Conservation (phyloP, 2,329 filamentous ascomycete genomes). For the Exophiala phaeomuriformis region DNA sequence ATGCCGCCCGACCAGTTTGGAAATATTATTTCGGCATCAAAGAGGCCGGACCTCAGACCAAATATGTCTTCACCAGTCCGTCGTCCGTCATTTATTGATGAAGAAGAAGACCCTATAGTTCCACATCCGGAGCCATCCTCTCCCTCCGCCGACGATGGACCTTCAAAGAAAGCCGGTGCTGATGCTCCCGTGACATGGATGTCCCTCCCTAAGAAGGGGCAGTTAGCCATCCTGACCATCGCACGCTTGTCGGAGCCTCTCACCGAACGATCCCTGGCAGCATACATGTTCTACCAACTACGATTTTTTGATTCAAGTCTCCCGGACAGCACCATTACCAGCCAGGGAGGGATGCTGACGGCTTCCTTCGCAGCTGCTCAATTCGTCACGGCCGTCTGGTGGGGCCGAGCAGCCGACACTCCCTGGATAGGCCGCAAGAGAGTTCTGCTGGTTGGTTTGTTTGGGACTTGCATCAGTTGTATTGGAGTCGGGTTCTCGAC, state of each 20-base stretch:
- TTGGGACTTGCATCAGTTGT: slow-evolving; percentile 60
- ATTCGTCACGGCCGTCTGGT: slow-evolving; percentile 73
- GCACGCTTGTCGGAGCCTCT: slow-evolving; percentile 75
- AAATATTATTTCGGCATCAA: neutral
- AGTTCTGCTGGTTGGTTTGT: slow-evolving; percentile 67
- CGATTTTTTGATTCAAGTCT: slow-evolving; percentile 61
- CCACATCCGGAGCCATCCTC: slow-evolving; percentile 7
- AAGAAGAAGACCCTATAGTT: slow-evolving; percentile 22
- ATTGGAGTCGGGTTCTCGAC: slow-evolving; percentile 63
- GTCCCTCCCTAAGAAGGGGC: slow-evolving; percentile 66
- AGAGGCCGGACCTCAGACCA: slow-evolving; percentile 2
- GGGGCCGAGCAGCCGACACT: slow-evolving; percentile 65
- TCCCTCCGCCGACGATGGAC: neutral
- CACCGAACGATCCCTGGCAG: slow-evolving; percentile 67
- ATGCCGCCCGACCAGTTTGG: neutral
- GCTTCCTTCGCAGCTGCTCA: slow-evolving; percentile 76
- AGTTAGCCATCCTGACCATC: slow-evolving; percentile 69
- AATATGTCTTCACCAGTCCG: slow-evolving; percentile 13
- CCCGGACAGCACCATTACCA: slow-evolving; percentile 59
- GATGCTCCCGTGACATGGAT: slow-evolving; percentile 57
- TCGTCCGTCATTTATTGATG: slow-evolving; percentile 26
- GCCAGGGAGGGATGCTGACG: slow-evolving; percentile 69
- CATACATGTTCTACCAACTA: slow-evolving; percentile 87
- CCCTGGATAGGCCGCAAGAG: slow-evolving; percentile 64
- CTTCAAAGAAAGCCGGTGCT: slow-evolving; percentile 11